Base-by-base conservation (phyloP, 371 early-diverging fungal species). In the Nematocida minor region DNA sequence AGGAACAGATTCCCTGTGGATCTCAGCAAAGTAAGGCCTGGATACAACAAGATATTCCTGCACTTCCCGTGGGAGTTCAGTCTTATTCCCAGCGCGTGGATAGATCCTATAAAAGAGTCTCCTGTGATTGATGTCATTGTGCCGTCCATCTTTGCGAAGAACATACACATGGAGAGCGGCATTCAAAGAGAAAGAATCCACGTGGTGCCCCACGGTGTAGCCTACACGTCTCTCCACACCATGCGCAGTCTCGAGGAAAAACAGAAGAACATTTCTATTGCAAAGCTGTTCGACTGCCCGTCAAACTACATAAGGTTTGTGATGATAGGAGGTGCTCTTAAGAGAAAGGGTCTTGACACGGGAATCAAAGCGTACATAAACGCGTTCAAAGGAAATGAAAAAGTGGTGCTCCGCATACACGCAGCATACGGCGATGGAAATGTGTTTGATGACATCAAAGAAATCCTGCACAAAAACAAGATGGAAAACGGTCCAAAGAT, bases 61-160 rank as follows among this genome's bases (percentile, higher is more conserved):
- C 62, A 74, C 34, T 74, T 62, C 27, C 77, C 77, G 0, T 74
- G 77, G 77, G 77, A 74, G 77, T 74, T 74, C 31, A 42, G 27
- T 25, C 7, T 16, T 18, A 49, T 62, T 25, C 60, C 77, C 0
- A 9, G 16, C 6, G 25, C 22, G n/a, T 62, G 77, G 63, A 38
- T 27, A 16, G 44, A 64, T 1, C 63, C 60, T 16, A 6, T 74
- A 18, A 14, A 9, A 20, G 18, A 34, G 29, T 4, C 40, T 40
- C 32, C 29, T 9, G 6, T 4, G 18, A 53, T 27, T 9, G 11
- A 63, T 6, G 27, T 74, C 34, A 9, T 74, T 9, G 36, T 55
- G 1, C 77, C 77, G 32, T 74, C 77, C 4, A 31, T 14, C 9
- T 74, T 63, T 38, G 20, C 18, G 4, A 18, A 51, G 31, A n/a